phyloP scores from a whole-genome alignment of 345 rosid species.

The Euphorbia pulcherrima region DNA sequence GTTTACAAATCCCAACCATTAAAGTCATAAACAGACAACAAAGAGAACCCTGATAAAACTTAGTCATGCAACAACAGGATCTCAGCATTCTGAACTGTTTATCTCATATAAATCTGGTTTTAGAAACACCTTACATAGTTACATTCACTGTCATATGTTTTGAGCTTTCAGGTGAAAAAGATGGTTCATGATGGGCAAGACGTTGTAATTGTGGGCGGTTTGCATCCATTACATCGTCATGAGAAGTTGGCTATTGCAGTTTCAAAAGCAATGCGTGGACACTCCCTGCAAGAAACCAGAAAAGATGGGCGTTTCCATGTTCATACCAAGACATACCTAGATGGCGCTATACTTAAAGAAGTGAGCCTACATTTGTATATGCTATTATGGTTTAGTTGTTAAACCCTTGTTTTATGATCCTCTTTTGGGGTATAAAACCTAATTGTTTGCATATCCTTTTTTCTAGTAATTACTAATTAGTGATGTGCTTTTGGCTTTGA shows the following conservation, averaged over 20 bases:
- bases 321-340: slow-evolving; percentile 87
- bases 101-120: neutral
- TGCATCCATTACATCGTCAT: slow-evolving; percentile 81
- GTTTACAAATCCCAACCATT: neutral
- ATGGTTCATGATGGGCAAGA: slow-evolving; percentile 92
- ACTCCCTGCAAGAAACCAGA: slow-evolving; percentile 94
- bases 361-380: slow-evolving; percentile 39
- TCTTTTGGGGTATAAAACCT: neutral
- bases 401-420: neutral
- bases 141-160: neutral
- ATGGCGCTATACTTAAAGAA: slow-evolving; percentile 95
- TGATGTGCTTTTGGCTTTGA: neutral
- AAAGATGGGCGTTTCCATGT: slow-evolving; percentile 94
- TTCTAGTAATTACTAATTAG: neutral
- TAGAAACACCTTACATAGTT: neutral
- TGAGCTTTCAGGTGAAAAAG: slow-evolving; percentile 61
- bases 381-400: slow-evolving; percentile 1
- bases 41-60: neutral
- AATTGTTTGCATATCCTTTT: neutral
- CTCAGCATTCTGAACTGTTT: neutral
- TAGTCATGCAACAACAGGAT: neutral
- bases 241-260: slow-evolving; percentile 97
- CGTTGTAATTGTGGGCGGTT: slow-evolving; percentile 83
- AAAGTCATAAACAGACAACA: neutral
- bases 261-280: slow-evolving; percentile 95